Conservation (phyloP, 2,329 filamentous ascomycete genomes). For the Lojkania enalia region DNA sequence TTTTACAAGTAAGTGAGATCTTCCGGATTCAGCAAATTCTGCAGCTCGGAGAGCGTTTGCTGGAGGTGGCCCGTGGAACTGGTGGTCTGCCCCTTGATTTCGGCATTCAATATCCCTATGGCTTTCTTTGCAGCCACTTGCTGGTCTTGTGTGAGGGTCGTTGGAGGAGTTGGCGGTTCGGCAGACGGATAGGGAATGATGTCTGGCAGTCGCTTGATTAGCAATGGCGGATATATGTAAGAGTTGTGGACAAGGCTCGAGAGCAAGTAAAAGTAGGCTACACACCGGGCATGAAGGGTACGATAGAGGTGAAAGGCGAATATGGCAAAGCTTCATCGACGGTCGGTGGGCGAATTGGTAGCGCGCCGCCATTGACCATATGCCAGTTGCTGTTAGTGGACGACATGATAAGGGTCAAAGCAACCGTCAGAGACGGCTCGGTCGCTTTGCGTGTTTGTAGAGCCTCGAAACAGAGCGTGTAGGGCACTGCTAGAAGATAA, state of each 20-base stretch:
- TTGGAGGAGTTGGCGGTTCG: constrained; percentile 44
- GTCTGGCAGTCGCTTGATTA: constrained; percentile 38
- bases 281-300: constrained; percentile 75
- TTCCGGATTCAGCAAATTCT: constrained; percentile 72
- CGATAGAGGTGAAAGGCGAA: constrained; percentile 78
- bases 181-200: constrained; percentile 52
- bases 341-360: constrained; percentile 48
- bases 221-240: too few species aligned
- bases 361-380: constrained; percentile 36
- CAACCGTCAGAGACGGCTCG: too few species aligned
- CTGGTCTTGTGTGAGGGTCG: constrained; percentile 47
- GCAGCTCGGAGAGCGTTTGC: constrained; percentile 72
- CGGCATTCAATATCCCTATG: constrained; percentile 71
- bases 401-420: constrained; percentile 27
- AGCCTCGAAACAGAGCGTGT: too few species aligned
- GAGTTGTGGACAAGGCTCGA: too few species aligned
- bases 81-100: constrained; percentile 62
- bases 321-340: constrained; percentile 80
- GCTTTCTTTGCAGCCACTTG: constrained; percentile 55
- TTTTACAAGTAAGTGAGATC: constrained; percentile 70
- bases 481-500: too few species aligned
- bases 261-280: constrained; percentile 12
- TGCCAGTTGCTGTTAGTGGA: constrained; percentile 35
- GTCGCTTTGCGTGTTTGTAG: too few species aligned
- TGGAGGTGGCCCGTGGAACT: constrained; percentile 69